A percentile compares a stretch with the other conserved stretches of the same genome.
Conservation (phyloP, 1,284 basidiomycete species). For the Puccinia coronata region DNA sequence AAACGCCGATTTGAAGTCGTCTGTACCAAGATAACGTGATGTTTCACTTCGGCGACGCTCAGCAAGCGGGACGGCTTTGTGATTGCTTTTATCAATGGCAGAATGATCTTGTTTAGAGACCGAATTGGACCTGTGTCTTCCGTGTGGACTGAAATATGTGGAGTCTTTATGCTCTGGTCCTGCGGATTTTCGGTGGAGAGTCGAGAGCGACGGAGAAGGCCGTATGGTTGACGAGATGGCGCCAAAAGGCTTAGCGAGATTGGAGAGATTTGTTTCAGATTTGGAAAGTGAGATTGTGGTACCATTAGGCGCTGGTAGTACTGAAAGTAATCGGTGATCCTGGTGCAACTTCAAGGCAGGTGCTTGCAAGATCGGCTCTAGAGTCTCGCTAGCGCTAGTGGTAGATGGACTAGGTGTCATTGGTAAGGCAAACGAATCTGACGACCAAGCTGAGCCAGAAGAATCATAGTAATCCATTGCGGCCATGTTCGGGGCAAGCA, state of each 20-base stretch:
- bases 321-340: neutral
- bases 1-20: constrained; percentile 41
- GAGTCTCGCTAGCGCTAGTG: neutral
- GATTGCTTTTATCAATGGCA: neutral
- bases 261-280: neutral
- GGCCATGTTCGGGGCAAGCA: neutral
- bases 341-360: neutral
- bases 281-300: constrained; percentile 4
- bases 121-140: constrained; percentile 15
- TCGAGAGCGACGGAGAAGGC: constrained; percentile 28
- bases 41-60: constrained; percentile 47
- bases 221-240: neutral
- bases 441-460: neutral
- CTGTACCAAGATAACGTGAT: constrained; percentile 36
- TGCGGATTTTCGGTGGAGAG: constrained; percentile 15
- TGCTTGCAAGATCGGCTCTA: neutral
- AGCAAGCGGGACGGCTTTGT: constrained; percentile 4
- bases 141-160: neutral
- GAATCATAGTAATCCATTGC: constrained; percentile 11
- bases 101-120: neutral
- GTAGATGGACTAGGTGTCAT: constrained; percentile 1
- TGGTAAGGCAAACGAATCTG: neutral
- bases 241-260: constrained; percentile 16
- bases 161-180: neutral
- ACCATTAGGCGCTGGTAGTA: neutral